Evolutionary conservation across 768 basidiomycete species (phyloP), one percentile per base, ranked within the genome.

Genomic region (Naganishia randhawae): DNA sequence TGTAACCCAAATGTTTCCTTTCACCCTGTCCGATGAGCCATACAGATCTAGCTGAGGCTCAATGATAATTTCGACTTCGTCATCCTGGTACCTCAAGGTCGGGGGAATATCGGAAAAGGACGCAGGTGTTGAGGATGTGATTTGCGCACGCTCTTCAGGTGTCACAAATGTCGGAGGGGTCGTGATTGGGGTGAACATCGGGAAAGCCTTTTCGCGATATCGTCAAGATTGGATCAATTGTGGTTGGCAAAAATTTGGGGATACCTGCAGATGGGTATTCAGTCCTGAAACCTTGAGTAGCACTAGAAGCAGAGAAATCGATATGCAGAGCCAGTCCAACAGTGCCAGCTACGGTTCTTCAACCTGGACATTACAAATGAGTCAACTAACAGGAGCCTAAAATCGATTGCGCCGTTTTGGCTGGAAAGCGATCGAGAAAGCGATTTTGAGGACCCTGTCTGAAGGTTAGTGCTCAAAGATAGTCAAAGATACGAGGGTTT

Each of bases 101-200:
- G 94, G 88, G 1, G 89, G 91, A 67, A 98, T 93, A 73, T 89
- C 88, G 69, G 80, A 83, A 81, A 97, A 96, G 0, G 91, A 90
- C 0, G 83, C 75, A 0, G 95, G 95, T 0, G 95, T 97, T 0
- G 89, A 87, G n/a, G 84, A 85, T 7, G 88, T 83, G 37, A 92
- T 75, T 3, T 80, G 76, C 33, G 82, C 81, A 80, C 92, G 89
- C 72, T 92, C 88, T 61, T 91, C 90, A 10, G 82, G 80, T 1
- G 86, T 82, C 42, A 86, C 80, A 51, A 81, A 85, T 3, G 71
- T 71, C 0, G 87, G 86, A 2, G 84, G 63, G 13, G 78, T 27
- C 33, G 78, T 73, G 72, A 85, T 82, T 11, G 71, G 66, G 48
- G 57, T 61, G 37, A 61, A 61, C 57, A 61, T 61, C 8, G 33